Evolutionary conservation across 148 eudicot genomes (phyloP).

Genomic region (Cornus suecica): DNA sequence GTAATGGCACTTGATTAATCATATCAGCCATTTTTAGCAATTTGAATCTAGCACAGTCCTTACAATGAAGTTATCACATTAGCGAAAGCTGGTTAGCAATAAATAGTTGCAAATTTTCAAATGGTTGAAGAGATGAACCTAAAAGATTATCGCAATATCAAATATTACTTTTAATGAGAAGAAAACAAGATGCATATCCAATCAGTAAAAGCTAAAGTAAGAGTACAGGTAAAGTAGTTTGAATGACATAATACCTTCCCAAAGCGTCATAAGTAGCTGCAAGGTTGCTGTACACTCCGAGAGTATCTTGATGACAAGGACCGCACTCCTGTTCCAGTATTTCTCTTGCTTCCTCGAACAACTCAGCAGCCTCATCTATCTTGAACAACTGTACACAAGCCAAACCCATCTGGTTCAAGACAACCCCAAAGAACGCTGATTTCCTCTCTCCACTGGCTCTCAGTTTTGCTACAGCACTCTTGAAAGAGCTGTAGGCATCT

Average conservation of each 20-base stretch:
- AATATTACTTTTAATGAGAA: background rate
- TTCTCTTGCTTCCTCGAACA: slow-evolving; percentile 95
- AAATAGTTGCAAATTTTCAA: background rate
- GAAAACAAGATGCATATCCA: background rate
- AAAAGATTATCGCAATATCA: background rate
- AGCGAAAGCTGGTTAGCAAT: background rate
- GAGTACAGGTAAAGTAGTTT: background rate
- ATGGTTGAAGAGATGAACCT: background rate
- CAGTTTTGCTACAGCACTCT: slow-evolving; percentile 73
- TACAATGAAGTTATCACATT: background rate
- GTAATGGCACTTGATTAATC: background rate
- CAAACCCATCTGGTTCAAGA: slow-evolving; percentile 96
- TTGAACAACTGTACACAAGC: slow-evolving; percentile 88
- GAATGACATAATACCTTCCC: slow-evolving; percentile 68
- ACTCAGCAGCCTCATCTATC: slow-evolving; percentile 93
- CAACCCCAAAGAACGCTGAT: slow-evolving; percentile 90
- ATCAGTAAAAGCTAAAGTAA: background rate
- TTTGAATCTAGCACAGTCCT: background rate
- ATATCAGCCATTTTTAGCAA: background rate
- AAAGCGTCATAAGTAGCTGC: slow-evolving; percentile 98
- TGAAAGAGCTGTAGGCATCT: slow-evolving; percentile 67
- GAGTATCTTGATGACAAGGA: slow-evolving; percentile 93
- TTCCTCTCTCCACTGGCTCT: slow-evolving; percentile 89
- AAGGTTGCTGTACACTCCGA: slow-evolving; percentile 98
- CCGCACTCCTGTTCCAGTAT: slow-evolving; percentile 94